phyloP scores from a whole-genome alignment of 768 basidiomycete genomes.

The Tephrocybe sp. region DNA sequence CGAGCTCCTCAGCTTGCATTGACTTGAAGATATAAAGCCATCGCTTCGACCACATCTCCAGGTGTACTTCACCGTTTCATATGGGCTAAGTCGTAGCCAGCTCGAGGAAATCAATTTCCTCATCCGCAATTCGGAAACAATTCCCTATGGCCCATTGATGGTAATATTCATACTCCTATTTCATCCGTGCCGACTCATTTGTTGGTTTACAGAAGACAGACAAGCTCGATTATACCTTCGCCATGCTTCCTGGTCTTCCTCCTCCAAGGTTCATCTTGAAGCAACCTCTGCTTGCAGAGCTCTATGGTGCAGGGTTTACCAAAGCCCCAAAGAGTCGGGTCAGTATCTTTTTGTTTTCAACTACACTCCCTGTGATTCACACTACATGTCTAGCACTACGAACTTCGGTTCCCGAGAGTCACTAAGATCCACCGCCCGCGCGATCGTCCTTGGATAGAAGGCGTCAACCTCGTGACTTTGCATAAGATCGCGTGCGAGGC shows the following conservation, averaged over 20 bases:
- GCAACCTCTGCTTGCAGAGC: slow-evolving; percentile 65
- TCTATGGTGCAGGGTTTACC: slow-evolving; percentile 84
- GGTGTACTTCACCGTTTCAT: slow-evolving; percentile 74
- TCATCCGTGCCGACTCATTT: not conserved
- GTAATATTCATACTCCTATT: slow-evolving; percentile 6
- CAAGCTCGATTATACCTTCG: slow-evolving; percentile 55
- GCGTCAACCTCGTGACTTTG: slow-evolving; percentile 46
- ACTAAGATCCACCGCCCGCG: slow-evolving; percentile 60
- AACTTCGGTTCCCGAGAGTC: slow-evolving; percentile 81
- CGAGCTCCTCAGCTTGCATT: not conserved
- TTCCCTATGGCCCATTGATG: slow-evolving; percentile 28
- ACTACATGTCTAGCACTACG: slow-evolving; percentile 67
- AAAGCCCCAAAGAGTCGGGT: slow-evolving; percentile 63
- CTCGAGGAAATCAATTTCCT: slow-evolving; percentile 75
- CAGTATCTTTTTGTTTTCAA: not conserved
- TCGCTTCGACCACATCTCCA: slow-evolving; percentile 58
- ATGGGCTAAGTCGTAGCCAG: slow-evolving; percentile 66
- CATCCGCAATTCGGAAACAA: slow-evolving; percentile 46
- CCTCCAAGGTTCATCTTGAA: slow-evolving; percentile 59
- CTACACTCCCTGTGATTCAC: not conserved
- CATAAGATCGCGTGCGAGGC: slow-evolving; percentile 55
- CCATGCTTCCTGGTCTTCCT: slow-evolving; percentile 44
- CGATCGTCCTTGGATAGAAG: slow-evolving; percentile 69
- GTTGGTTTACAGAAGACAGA: slow-evolving; percentile 1
- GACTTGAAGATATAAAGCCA: slow-evolving; percentile 30